These are phyloP conservation scores for Scedosporium aurantiacum DNA, from an alignment of 2,329 filamentous ascomycete genomes.

Conservation along the genomic window DNA sequence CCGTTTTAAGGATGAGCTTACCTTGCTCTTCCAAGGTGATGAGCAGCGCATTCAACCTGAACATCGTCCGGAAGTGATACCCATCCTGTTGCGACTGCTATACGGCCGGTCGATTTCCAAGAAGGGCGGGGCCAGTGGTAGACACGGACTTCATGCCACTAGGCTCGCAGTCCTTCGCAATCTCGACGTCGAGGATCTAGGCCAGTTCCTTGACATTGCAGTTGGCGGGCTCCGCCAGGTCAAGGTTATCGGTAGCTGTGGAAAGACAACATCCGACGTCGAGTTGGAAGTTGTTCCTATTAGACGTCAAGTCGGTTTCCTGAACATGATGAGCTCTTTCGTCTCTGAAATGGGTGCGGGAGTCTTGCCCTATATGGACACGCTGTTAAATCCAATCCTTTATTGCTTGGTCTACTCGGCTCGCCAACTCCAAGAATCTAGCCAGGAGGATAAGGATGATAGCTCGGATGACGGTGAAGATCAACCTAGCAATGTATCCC, in stretches of 20 bases:
- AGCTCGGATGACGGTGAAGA: constrained; percentile 25
- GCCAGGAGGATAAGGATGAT: constrained; percentile 23
- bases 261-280: constrained; percentile 42
- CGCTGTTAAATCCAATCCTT: constrained; percentile 64
- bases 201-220: constrained; percentile 72
- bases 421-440: constrained; percentile 38
- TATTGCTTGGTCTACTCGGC: constrained; percentile 70
- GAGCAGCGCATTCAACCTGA: constrained; percentile 55
- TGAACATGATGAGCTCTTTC: constrained; percentile 84
- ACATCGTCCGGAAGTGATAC: constrained; percentile 67
- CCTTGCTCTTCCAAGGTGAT: constrained; percentile 70
- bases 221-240: constrained; percentile 58
- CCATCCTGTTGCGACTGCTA: constrained; percentile 72
- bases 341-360: constrained; percentile 72
- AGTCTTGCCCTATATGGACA: constrained; percentile 54
- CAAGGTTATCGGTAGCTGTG: constrained; percentile 40
- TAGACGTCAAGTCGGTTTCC: constrained; percentile 78
- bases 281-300: constrained; percentile 48
- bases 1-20: constrained; percentile 87
- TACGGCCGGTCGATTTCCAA: constrained; percentile 85
- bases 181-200: constrained; percentile 62
- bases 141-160: constrained; percentile 70
- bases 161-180: constrained; percentile 72
- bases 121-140: constrained; percentile 64
- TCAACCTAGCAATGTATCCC: constrained; percentile 37